Base-by-base conservation (phyloP, 352 stramenopile species). In the Pythium sukuiense region DNA sequence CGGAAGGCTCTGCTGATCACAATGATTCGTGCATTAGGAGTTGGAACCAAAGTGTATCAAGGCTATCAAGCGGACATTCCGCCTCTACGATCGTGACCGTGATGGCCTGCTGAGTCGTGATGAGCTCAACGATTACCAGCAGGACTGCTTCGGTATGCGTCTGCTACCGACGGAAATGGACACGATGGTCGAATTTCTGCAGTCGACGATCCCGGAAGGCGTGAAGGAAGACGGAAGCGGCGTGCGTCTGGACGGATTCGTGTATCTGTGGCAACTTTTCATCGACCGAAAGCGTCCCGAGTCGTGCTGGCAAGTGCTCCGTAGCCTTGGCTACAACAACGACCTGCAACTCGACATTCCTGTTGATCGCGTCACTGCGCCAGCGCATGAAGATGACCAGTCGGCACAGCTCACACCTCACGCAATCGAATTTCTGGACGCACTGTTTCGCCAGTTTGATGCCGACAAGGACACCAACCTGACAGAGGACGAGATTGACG, bases 271-370 rank as follows among this genome's bases (percentile, higher is more conserved):
- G 81, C 84, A 92, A 71, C 63, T 95, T 52, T 96, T 96, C 73
- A 95, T 97, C 64, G 81, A 95, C 58, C 88, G 88, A 57, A 92
- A 94, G 52, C 85, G 89, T 2, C 86, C 88, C n/a, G 89, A 97
- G 75, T 90, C 81, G 13, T 90, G 87, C 69, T 97, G 89, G 89
- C 86, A 94, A 61, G 85, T 93, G 46, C 69, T 95, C 53, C 85
- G 87, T 12, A 87, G 76, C 65, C 71, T 95, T 35, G 87, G 85
- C 37, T 95, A 95, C 78, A 90, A 80, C 65, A 92, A 95, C 30
- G 79, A 90, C 5, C 67, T 95, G 35, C 62, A 88, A 13, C 66
- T 94, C n/a, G 82, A 91, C 61, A 92, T 95, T 49, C 85, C 86
- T 3, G 69, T 73, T 1, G 80, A 93, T 59, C 79, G 83, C 16